Evolutionary conservation across 768 basidiomycete genomes (phyloP), one percentile per base, ranked within the genome.

Genomic region (Lanmaoa rubissima): DNA sequence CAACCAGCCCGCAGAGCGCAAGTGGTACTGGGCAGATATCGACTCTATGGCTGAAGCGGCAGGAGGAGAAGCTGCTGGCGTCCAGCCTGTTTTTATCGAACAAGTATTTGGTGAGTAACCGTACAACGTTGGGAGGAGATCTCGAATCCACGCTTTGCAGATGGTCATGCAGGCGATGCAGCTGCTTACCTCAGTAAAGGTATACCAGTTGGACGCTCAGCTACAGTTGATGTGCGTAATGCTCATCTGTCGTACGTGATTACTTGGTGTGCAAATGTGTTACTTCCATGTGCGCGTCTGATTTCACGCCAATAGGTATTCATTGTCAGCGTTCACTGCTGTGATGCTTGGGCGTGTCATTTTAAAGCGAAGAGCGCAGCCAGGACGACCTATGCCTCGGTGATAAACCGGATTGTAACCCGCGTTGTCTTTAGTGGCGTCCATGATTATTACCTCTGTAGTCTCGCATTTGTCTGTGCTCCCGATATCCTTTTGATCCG

Each of bases 11-110:
- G 80, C 81, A 45, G 79, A 83, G 50, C 87, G 88, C 12, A 82
- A 86, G 69, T 99, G 96, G 95, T 93, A 91, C 65, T 99, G 94
- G 90, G 83, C 83, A 19, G 93, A 98, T 68, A 79, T 94, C 7
- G 79, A 82, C 17, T 81, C 84, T 26, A 93, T 99, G 86, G 85
- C 88, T 8, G 78, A 86, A 48, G 80, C 79, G 61, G 86, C 84
- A 17, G 94, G 93, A 16, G 93, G 92, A 1, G 82, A 85, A 54
- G 68, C 74, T 7, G 83, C 81, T 19, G 77, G 80, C 42, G 87
- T 96, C 1, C 94, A 96, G 65, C 90, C 92, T 34, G 93, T 98
- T 1, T 83, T 92, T 58, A 76, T 98, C 5, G 96, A 99, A 69
- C 85, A 90, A 65, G 88, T 97, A 46, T 97, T 95, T 65, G 86